phyloP scores from a whole-genome alignment of 2,329 filamentous ascomycete genomes.

The Ophiostoma pallidulum region DNA sequence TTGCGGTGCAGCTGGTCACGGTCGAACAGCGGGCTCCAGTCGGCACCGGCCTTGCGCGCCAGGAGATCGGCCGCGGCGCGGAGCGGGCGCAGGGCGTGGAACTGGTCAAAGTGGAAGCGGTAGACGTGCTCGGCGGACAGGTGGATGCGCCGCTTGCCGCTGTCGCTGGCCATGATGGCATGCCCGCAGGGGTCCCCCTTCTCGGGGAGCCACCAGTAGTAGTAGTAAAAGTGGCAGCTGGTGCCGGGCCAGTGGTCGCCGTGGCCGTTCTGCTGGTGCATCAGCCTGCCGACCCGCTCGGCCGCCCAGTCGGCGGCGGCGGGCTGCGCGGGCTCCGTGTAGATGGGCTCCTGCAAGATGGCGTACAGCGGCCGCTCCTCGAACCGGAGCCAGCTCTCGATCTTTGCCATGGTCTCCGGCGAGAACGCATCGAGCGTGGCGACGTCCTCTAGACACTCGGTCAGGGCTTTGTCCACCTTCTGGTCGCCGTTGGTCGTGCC shows the following conservation, averaged over 20 bases:
- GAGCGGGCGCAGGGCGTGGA: slow-evolving; percentile 11
- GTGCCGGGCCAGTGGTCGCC: too few relatives aligned
- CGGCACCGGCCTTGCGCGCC: not conserved
- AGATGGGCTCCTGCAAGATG: slow-evolving; percentile 19
- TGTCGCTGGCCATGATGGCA: too few relatives aligned
- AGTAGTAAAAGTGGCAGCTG: not conserved
- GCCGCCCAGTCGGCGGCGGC: slow-evolving; percentile 14
- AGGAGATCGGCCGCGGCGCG: slow-evolving; percentile 9
- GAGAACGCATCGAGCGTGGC: not conserved
- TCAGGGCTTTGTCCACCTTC: slow-evolving; percentile 1
- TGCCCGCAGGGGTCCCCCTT: not conserved
- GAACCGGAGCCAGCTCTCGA: slow-evolving; percentile 15
- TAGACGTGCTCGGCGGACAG: slow-evolving; percentile 20
- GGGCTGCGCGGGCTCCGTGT: slow-evolving; percentile 8
- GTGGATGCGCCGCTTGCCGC: slow-evolving; percentile 17
- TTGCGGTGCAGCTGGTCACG: slow-evolving; percentile 6
- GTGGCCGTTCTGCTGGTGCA: too few relatives aligned
- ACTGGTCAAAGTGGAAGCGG: slow-evolving; percentile 17
- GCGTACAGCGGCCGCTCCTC: slow-evolving; percentile 19
- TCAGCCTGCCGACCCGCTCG: slow-evolving; percentile 2
- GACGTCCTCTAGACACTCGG: not conserved
- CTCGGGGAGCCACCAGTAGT: slow-evolving; percentile 15
- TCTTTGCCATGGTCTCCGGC: not conserved
- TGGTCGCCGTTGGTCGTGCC: slow-evolving; percentile 11
- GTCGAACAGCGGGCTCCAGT: slow-evolving; percentile 15